Base-by-base conservation (phyloP, 495 filamentous ascomycete species). In the Cryomyces antarcticus region DNA sequence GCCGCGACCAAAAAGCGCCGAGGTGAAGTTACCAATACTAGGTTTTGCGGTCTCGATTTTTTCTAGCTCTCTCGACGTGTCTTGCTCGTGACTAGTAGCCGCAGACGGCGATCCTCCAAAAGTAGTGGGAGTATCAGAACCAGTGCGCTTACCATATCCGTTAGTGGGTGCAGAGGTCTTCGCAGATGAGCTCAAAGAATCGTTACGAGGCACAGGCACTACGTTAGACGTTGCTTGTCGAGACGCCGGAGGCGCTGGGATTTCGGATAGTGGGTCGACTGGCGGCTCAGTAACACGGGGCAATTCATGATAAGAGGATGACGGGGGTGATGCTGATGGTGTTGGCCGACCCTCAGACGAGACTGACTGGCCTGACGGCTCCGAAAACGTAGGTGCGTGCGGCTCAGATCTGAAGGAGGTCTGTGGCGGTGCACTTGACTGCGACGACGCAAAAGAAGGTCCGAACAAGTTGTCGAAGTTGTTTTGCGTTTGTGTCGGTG, bases 381-480 rank as follows among this genome's bases (percentile, higher is more conserved):
- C 49, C 28, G 71, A 69, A 28, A 62, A 62, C 44, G 62, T 61
- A n/a, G 60, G 56, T 43, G 47, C 42, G 29, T 56, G 56, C 6
- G 67, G 65, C 42, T 82, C 77, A 6, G 72, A 64, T 45, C 71
- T 70, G 65, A 86, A 87, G 6, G 82, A 74, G 28, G 76, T 74
- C 30, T 68, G 67, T 1, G 57, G 53, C 35, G 56, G 52, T 2
- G 48, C 48, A 37, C 39, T 44, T 30, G 45, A 39, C 38, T 51
- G 46, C 11, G 53, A 61, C 43, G 75, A 62, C 4, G 65, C 62
- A 53, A 82, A 76, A 1, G 78, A 64, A 34, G 81, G 80, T 2
- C 87, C 86, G 57, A 94, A 95, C 30, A 95, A 75, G 58, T 80
- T 86, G 51, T 94, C 86, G 57, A 93, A 89, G 17, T 75, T 74